Evolutionary conservation across 257 asterid genomes (phyloP), one percentile per base, ranked within the genome.

Genomic region (Apocynum venetum): DNA sequence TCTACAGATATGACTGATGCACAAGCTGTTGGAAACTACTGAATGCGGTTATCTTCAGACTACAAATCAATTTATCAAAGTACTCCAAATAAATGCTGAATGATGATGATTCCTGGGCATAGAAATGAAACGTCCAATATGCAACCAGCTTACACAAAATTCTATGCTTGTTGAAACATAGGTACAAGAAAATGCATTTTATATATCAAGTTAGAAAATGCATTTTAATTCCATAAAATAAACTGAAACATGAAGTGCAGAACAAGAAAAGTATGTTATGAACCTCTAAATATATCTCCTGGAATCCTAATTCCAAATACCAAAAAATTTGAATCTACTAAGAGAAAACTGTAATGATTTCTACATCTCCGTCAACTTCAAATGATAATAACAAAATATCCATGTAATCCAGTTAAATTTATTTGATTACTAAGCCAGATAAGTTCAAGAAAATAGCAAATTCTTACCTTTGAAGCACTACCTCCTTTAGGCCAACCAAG

Each of bases 401-500:
- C 20, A 64, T 64, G 8, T 35, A 31, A 19, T 31, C 43, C 19
- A 35, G 10, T 31, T 31, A 63, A 63, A 63, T 35, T 35, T 8
- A 3, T 31, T 52, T 75, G 7, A 25, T 31, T 46, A 46, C 52
- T 1, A 40, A 11, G 9, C 48, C 35, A 66, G 0, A 20, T 0
- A 4, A 67, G 19, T 69, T 38, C 35, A 44, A 19, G 43, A 53
- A 74, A 71, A 17, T 35, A 25, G 59, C 31, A 31, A 55, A 46
- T 3, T 56, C 38, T 74, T 70, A 94, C 98, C 96, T 94, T 94
- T 8, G 97, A 86, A 85, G 91, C 88, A 79, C 88, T 88, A 36
- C 94, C 87, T 12, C 94, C 86, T 75, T 90, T 93, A 25, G 96
- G 53, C 96, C 94, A 93, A 10, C 98, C 98, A 78, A 90, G 76